Conservation (phyloP, 2,329 filamentous ascomycete genomes). For the Fusarium globosum region DNA sequence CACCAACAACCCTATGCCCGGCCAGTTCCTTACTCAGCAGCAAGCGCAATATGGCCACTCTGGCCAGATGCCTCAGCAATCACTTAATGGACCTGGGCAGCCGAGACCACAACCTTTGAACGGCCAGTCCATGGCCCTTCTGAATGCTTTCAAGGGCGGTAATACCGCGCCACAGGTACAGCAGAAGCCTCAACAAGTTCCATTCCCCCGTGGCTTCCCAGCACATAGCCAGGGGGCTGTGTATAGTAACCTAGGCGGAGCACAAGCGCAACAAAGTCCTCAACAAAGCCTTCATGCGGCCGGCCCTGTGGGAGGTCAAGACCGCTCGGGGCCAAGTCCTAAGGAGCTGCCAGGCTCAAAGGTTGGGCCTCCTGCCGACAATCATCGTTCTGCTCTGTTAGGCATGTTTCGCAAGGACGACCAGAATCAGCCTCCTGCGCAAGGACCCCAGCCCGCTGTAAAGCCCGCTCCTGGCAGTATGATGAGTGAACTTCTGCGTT, state of each 20-base stretch:
- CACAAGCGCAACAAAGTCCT: constrained; percentile 16
- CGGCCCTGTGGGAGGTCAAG: constrained; percentile 1
- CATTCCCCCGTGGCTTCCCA: constrained; percentile 11
- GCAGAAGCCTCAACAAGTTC: constrained; percentile 34
- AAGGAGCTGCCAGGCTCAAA: constrained; percentile 46
- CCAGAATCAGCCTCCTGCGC: constrained; percentile 16
- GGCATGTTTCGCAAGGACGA: constrained; percentile 64
- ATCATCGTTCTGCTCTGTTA: constrained; percentile 62
- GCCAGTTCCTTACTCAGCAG: constrained; percentile 32
- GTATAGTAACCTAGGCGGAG: constrained; percentile 21
- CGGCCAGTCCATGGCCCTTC: constrained; percentile 56
- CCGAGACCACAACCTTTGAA: constrained; percentile 49
- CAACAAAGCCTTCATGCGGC: constrained; percentile 22
- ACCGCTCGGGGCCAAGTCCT: constrained; percentile 40
- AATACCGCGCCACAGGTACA: constrained; percentile 32
- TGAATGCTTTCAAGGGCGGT: constrained; percentile 58
- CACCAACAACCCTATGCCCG: constrained; percentile 10
- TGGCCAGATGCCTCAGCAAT: constrained; percentile 33
- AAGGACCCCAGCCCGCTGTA: constrained; percentile 6
- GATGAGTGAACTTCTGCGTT: constrained; percentile 37
- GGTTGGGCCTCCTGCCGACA: constrained; percentile 37
- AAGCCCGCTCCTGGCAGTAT: constrained; percentile 33
- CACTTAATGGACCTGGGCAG: constrained; percentile 18
- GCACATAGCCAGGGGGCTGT: constrained; percentile 23
- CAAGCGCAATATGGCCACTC: constrained; percentile 43